These are phyloP conservation scores for Zygosaccharomyces pseudobailii DNA, from an alignment of 1,139 yeast species.

Conservation along the genomic window DNA sequence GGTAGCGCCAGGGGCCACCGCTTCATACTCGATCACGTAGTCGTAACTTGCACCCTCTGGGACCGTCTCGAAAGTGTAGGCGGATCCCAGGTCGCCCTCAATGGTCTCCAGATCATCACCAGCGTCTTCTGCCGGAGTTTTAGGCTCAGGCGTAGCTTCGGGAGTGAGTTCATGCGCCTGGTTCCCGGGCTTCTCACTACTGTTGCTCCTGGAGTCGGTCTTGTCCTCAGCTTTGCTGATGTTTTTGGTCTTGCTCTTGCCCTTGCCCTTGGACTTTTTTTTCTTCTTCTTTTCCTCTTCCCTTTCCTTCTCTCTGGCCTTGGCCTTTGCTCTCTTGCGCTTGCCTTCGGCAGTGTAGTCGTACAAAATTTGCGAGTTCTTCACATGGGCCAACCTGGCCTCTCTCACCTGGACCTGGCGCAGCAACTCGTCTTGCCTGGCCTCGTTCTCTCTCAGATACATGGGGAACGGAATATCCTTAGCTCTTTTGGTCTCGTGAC, in stretches of 20 bases:
- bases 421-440: slow-evolving; percentile 21
- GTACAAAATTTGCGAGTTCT: slow-evolving; percentile 23
- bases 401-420: slow-evolving; percentile 25
- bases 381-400: slow-evolving; percentile 18
- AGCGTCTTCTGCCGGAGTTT: slow-evolving; percentile 1
- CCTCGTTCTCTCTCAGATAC: slow-evolving; percentile 25
- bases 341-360: slow-evolving; percentile 13
- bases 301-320: background rate
- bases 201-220: background rate
- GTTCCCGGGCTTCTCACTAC: background rate
- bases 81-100: slow-evolving; percentile 5
- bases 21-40: slow-evolving; percentile 1
- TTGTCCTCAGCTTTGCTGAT: background rate
- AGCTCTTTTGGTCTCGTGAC: slow-evolving; percentile 19
- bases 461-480: slow-evolving; percentile 29
- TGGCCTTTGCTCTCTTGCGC: background rate
- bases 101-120: slow-evolving; percentile 6
- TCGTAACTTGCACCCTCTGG: slow-evolving; percentile 7
- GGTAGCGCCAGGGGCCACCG: slow-evolving; percentile 1
- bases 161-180: background rate
- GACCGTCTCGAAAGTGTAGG: slow-evolving; percentile 8
- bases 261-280: background rate
- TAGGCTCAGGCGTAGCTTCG: slow-evolving; percentile 1
- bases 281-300: background rate
- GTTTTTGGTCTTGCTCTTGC: background rate